These are phyloP conservation scores for Eucalyptus tenuipes DNA, from an alignment of 345 rosid species.

Conservation along the genomic window DNA sequence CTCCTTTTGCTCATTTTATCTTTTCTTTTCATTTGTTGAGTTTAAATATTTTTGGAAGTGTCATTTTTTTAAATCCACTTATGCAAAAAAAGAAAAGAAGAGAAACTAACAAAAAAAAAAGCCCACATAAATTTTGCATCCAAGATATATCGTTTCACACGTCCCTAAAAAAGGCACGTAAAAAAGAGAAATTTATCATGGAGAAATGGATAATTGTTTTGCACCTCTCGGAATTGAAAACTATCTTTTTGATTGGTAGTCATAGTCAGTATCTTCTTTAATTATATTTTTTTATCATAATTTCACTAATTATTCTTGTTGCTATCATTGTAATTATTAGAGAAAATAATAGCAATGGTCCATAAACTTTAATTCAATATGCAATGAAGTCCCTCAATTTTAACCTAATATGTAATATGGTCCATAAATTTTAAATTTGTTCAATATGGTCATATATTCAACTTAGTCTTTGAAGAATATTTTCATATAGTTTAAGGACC, in stretches of 20 bases:
- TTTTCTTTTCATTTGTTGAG: background rate
- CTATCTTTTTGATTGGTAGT: background rate
- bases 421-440: accelerated
- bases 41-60: too few species aligned
- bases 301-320: background rate
- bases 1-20: background rate
- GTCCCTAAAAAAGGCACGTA: accelerated
- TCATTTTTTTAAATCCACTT: background rate
- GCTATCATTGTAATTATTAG: background rate
- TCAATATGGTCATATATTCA: background rate
- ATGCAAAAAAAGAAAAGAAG: background rate
- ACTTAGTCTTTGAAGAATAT: too few species aligned
- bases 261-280: background rate
- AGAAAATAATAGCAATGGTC: background rate
- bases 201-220: background rate
- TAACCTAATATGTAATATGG: too few species aligned
- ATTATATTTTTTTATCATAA: background rate
- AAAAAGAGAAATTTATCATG: background rate
- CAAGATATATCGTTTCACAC: background rate
- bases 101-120: background rate
- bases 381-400: too few species aligned
- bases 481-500: too few species aligned
- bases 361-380: too few species aligned
- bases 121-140: background rate
- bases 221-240: background rate